Base-by-base conservation (phyloP, 768 basidiomycete species). In the Agaricus bisporus region DNA sequence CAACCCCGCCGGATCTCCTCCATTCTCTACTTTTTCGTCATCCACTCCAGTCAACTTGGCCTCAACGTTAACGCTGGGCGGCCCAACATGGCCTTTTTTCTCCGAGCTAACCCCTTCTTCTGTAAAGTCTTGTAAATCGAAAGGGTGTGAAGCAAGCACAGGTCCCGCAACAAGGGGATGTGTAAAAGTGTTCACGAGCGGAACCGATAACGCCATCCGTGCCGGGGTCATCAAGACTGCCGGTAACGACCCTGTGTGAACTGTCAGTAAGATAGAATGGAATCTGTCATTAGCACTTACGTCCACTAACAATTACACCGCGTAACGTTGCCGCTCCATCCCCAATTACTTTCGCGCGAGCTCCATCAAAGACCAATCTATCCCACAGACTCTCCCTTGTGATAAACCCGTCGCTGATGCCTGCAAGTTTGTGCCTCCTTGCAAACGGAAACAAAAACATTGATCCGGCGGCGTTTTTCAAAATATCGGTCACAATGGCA, bases 361-460 rank as follows among this genome's bases (percentile, higher is more conserved):
- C 85, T 10, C 69, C 67, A 52, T 85, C 83, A 65, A 91, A 88
- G 26, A 91, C 79, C 10, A 86, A 68, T 49, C 85, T 78, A 64
- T 97, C 93, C 86, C 90, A 92, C n/a, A 91, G 65, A 54, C 87
- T 86, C 54, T 87, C 83, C 62, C 85, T 85, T 14, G 80, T 84
- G 38, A 92, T 58, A 59, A 84, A 88, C 4, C 94, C 94, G 53
- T 90, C 86, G 0, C 68, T 63, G 4, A 94, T 67, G 3, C 76
- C 79, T 0, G 84, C 75, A 15, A 82, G 56, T 65, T 95, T 95
- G 68, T 94, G 94, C 29, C 88, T 77, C 76, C 82, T 83, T 1
- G 84, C 89, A 48, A 93, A 64, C 4, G 79, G 65, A 62, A 79
- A 85, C 15, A 86, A 58, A 14, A 83, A 56, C 53, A 72, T 74